A percentile compares a stretch with the other conserved stretches of the same genome.
These are phyloP conservation scores for Cetraspora pellucida DNA, from an alignment of 192 early-diverging fungal genomes.

Conservation along the genomic window DNA sequence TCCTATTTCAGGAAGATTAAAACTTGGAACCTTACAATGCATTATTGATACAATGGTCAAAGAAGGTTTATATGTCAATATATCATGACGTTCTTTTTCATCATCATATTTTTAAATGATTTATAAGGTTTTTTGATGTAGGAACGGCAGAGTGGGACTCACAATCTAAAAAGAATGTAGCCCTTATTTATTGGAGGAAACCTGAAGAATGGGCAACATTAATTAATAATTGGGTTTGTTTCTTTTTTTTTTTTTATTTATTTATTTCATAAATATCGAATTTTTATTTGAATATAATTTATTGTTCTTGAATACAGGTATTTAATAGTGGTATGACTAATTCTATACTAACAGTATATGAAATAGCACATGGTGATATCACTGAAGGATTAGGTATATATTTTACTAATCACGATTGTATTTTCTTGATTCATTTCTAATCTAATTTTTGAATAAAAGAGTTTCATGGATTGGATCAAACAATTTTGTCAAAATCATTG, in stretches of 20 bases:
- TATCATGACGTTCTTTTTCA: constrained; percentile 1
- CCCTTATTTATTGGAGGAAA: constrained; percentile 83
- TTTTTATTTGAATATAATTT: not conserved
- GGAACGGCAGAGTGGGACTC: constrained; percentile 61
- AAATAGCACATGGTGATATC: constrained; percentile 84
- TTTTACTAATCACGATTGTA: not conserved
- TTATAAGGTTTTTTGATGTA: constrained; percentile 28
- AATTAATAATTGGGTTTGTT: constrained; percentile 79
- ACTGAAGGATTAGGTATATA: constrained; percentile 70
- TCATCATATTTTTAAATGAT: not conserved
- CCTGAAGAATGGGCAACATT: constrained; percentile 88
- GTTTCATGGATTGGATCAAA: constrained; percentile 75
- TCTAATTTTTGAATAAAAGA: constrained; percentile 50
- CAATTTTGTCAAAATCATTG: constrained; percentile 72
- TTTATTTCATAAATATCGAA: not conserved
- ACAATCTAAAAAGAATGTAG: constrained; percentile 51
- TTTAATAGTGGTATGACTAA: constrained; percentile 73
- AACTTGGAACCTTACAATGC: constrained; percentile 66
- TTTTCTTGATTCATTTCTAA: not conserved
- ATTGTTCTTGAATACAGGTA: constrained; percentile 45
- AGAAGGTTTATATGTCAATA: constrained; percentile 64
- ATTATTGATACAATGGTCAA: constrained; percentile 76
- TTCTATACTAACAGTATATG: constrained; percentile 84
- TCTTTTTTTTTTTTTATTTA: constrained; percentile 21
- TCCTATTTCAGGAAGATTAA: constrained; percentile 51